Base-by-base conservation (phyloP, 208 protist species). In the Trypanosoma mega region DNA sequence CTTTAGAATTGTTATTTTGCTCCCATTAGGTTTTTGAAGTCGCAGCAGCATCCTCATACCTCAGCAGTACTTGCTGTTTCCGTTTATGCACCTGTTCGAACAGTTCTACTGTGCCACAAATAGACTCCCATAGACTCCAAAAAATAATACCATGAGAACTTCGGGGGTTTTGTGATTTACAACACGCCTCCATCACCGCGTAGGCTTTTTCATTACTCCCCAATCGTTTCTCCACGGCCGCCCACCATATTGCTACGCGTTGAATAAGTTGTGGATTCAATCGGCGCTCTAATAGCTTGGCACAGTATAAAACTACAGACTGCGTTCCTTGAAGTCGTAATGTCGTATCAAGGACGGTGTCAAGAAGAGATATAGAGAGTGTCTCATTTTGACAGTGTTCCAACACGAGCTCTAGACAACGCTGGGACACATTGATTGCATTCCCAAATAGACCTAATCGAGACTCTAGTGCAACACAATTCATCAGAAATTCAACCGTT, bases 121-220 rank as follows among this genome's bases (percentile, higher is more conserved):
- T 78, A 0, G 77, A 82, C 50, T 92, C 80, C 85, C 87, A 94
- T 33, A 85, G 57, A 16, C 59, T 59, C 85, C 87, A 94, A 62
- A 85, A 94, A 21, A 77, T 61, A 36, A 65, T 50, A 14, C 84
- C 87, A 50, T 82, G 72, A 12, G 52, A 29, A 26, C 68, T 82
- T 7, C 48, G 41, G 4, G 87, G 87, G 37, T 90, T 67, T 53
- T 94, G 87, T 20, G 76, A 89, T 33, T 84, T 76, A 23, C 72
- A 76, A 51, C 82, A 92, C 3, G 82, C 82, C 23, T 85, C 74
- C 49, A 94, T 53, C 12, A 94, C 68, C 3, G 68, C 66, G 33
- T 90, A 76, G 1, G 84, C 87, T 43, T 65, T 70, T 30, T 54
- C 56, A 1, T 48, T 44, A 48, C 92, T 78, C 8, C 75, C 78